Conservation (phyloP, 2,329 filamentous ascomycete species). For the Drechmeria coniospora region DNA sequence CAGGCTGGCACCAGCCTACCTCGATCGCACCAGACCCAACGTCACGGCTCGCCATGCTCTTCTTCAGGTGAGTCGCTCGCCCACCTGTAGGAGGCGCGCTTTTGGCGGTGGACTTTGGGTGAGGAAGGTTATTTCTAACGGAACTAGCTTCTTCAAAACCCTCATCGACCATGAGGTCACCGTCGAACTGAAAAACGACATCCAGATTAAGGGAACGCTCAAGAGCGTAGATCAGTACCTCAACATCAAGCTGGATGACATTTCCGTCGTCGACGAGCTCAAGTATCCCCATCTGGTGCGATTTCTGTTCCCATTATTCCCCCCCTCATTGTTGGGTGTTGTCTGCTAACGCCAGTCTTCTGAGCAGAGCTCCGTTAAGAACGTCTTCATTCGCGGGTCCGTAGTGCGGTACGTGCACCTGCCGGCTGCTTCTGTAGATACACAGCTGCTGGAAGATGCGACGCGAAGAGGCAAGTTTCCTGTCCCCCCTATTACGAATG, state of each 20-base stretch:
- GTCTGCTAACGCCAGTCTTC: background rate
- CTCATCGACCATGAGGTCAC: conserved; percentile 95
- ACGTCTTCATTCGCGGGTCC: conserved; percentile 87
- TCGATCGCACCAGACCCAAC: too few species aligned
- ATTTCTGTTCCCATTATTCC: conserved; percentile 1
- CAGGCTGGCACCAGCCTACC: too few species aligned
- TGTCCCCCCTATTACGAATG: background rate
- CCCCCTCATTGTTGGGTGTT: background rate
- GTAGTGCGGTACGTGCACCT: conserved; percentile 89
- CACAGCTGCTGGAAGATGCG: conserved; percentile 77
- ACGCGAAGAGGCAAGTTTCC: conserved; percentile 57
- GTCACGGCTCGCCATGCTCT: conserved; percentile 22
- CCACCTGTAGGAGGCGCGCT: too few species aligned
- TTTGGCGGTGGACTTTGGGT: too few species aligned
- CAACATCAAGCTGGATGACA: conserved; percentile 97
- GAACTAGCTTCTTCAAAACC: conserved; percentile 88
- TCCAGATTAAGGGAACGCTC: conserved; percentile 84
- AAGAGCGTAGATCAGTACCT: conserved; percentile 98
- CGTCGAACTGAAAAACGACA: conserved; percentile 98
- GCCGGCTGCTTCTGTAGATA: conserved; percentile 67
- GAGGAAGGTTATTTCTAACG: too few species aligned
- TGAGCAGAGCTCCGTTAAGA: conserved; percentile 61
- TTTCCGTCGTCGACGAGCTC: conserved; percentile 79
- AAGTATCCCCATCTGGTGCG: conserved; percentile 84
- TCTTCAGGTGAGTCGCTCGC: conserved; percentile 23